Evolutionary conservation across 1,284 basidiomycete genomes (phyloP), one percentile per base, ranked within the genome.

Genomic region (Paramarasmius palmivorus): DNA sequence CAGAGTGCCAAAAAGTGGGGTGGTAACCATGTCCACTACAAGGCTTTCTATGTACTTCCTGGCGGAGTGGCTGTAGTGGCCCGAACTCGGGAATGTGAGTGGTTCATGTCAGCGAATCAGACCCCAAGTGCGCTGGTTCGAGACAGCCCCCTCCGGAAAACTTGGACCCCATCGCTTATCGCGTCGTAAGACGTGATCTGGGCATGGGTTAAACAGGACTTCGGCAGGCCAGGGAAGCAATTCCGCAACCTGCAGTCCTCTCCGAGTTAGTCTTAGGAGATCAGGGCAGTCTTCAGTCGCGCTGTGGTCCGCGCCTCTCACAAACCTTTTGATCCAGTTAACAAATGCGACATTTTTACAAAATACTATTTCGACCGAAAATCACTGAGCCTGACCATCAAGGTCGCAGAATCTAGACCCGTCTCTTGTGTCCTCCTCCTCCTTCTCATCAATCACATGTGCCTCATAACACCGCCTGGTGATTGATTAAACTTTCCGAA

Each of bases 221-320:
- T 81, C 82, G 84, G 83, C 80, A 75, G 83, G 81, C 84, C 84
- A 91, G 88, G 88, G 84, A 90, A 91, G 89, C 76, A 85, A 91
- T 91, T 90, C 84, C 82, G 88, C 88, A 91, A 84, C 81, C 83
- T 79, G 79, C 84, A 79, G 85, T 80, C 73, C 78, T 77, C 68
- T 82, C 89, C 88, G 83, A 90, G 86, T 90, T 90, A 88, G 87
- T 91, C 89, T 84, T 84, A 76, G 86, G 88, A 90, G 88, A 90
- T 70, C 81, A 88, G 89, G 87, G 69, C 25, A 29, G 81, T 83
- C 83, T 78, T 87, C 88, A 85, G 89, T 73, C 89, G 88, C 84
- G 86, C 82, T 73, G 75, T 78, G 80, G 75, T 71, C 79, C 88
- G 86, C 73, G 88, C 82, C 77, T 64, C 65, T 82, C 78, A 75